Evolutionary conservation across 2,329 filamentous ascomycete genomes (phyloP).

Genomic region (Claviceps digitariae): DNA sequence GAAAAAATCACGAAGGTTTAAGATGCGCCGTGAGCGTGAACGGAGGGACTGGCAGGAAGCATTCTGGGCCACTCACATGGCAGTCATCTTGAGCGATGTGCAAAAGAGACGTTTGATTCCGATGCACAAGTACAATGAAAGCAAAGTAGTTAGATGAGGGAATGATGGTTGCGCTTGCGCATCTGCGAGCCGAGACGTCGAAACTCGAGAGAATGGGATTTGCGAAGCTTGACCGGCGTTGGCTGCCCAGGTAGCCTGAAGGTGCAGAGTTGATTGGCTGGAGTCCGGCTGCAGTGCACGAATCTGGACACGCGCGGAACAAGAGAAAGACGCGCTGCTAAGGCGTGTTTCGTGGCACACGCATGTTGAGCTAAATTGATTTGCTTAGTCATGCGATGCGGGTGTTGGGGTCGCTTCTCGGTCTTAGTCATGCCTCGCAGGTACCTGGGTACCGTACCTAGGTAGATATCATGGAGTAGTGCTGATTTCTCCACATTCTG

Average conservation of each 20-base stretch:
- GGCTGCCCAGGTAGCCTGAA: background rate
- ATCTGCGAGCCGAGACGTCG: too few relatives aligned
- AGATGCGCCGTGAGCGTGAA: background rate
- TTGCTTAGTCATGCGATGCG: background rate
- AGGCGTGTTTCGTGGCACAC: background rate
- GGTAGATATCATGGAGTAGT: too few relatives aligned
- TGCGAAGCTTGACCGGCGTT: background rate
- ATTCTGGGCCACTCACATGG: slow-evolving; percentile 19
- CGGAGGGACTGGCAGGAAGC: too few relatives aligned
- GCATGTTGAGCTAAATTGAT: slow-evolving; percentile 1
- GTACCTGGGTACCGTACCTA: too few relatives aligned
- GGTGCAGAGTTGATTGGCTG: background rate
- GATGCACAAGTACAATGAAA: background rate
- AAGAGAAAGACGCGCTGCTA: slow-evolving; percentile 1
- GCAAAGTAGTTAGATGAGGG: background rate
- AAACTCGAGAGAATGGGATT: background rate
- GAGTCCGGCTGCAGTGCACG: background rate
- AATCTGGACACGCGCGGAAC: background rate
- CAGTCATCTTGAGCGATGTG: slow-evolving; percentile 20
- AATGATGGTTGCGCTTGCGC: background rate
- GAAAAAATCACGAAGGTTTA: background rate
- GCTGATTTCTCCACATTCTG: background rate
- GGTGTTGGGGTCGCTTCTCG: background rate
- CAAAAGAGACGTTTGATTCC: background rate
- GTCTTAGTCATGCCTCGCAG: background rate